Evolutionary conservation across 352 stramenopile species (phyloP).

Genomic region (Pythium periplocum): DNA sequence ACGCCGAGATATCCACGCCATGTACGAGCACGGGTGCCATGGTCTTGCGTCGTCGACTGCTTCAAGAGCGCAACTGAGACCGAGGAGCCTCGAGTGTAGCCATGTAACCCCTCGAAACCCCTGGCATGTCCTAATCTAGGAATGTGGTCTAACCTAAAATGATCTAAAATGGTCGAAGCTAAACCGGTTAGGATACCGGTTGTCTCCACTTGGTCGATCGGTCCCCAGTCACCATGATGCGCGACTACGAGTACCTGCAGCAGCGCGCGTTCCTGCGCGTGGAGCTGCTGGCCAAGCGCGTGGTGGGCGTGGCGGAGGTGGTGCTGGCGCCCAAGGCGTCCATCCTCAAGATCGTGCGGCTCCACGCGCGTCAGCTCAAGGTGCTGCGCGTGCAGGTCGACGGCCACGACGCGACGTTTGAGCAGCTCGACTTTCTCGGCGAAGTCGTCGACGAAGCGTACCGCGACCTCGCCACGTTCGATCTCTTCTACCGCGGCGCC

Average conservation of each 20-base stretch:
- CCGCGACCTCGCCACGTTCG: constrained; percentile 71
- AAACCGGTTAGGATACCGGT: not conserved
- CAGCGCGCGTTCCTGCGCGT: constrained; percentile 74
- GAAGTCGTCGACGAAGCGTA: constrained; percentile 80
- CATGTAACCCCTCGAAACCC: too few relatives aligned
- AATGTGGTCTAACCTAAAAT: not conserved
- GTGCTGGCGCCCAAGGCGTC: constrained; percentile 56
- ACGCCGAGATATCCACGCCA: constrained; percentile 75
- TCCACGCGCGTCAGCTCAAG: constrained; percentile 71
- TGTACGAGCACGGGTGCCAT: constrained; percentile 38
- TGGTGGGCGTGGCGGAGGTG: constrained; percentile 65
- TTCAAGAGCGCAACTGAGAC: too few relatives aligned
- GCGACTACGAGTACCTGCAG: constrained; percentile 83
- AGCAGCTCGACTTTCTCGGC: constrained; percentile 74
- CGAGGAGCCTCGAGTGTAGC: too few relatives aligned
- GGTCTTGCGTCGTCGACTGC: not conserved
- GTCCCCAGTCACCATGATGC: constrained; percentile 41
- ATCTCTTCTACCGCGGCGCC: constrained; percentile 79
- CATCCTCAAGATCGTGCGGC: constrained; percentile 49
- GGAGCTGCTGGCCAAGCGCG: constrained; percentile 58
- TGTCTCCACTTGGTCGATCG: too few relatives aligned
- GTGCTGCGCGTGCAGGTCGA: constrained; percentile 55
- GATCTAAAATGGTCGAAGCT: too few relatives aligned
- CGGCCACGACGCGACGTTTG: constrained; percentile 49
- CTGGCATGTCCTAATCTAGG: not conserved